A percentile compares a stretch with the other conserved stretches of the same genome.
These are phyloP conservation scores for Cicer pinnatifidum DNA, from an alignment of 306 rosid genomes.

Conservation along the genomic window DNA sequence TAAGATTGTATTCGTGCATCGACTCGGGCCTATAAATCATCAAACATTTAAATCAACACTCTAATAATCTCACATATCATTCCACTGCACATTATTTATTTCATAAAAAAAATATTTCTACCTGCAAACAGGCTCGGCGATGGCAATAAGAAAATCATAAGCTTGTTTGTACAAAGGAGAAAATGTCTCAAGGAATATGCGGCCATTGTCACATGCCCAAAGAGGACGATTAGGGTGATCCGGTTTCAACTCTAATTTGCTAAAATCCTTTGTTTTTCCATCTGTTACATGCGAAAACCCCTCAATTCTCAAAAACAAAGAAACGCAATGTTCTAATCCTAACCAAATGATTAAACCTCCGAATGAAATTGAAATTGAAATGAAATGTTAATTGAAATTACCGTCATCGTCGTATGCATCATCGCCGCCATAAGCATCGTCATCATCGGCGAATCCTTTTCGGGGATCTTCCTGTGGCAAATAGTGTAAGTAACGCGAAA, in stretches of 20 bases:
- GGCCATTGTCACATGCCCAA: slow-evolving; percentile 95
- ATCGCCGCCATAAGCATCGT: slow-evolving; percentile 56
- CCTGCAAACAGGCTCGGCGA: slow-evolving; percentile 97
- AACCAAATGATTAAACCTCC: not conserved
- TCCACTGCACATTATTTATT: not conserved
- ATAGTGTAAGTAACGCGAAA: slow-evolving; percentile 16
- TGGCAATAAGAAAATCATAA: slow-evolving; percentile 92
- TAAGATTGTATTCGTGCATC: slow-evolving; percentile 93
- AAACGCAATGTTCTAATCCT: not conserved
- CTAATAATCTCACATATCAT: not conserved
- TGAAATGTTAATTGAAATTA: slow-evolving; percentile 28
- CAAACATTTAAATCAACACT: slow-evolving; percentile 7
- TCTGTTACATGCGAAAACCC: slow-evolving; percentile 52
- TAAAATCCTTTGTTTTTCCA: slow-evolving; percentile 73
- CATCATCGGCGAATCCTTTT: slow-evolving; percentile 57
- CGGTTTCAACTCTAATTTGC: slow-evolving; percentile 80
- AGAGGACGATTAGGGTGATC: slow-evolving; percentile 86
- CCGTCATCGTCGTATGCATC: slow-evolving; percentile 80
- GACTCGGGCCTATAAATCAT: slow-evolving; percentile 82
- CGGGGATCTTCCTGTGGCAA: slow-evolving; percentile 63
- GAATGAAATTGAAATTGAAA: not conserved
- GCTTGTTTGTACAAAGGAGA: slow-evolving; percentile 94
- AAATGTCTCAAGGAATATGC: slow-evolving; percentile 93
- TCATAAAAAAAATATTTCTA: slow-evolving; percentile 31
- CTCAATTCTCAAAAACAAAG: slow-evolving; percentile 12